Evolutionary conservation across 2,329 filamentous ascomycete species (phyloP), one percentile per base, ranked within the genome.

Genomic region (Botrytis fragariae): DNA sequence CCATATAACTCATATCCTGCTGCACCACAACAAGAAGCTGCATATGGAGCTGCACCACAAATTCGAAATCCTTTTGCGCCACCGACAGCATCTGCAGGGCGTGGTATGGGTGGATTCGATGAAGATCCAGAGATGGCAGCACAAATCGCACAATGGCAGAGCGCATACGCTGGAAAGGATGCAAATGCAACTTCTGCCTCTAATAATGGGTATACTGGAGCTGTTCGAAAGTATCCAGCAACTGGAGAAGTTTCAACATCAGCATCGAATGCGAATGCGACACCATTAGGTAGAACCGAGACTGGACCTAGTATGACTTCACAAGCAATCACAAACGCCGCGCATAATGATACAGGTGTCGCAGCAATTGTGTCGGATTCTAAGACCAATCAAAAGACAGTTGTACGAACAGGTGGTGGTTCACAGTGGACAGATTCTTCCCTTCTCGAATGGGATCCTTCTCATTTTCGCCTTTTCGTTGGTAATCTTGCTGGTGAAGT

Each of bases 401-500:
- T 99, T 0, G 86, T 94, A 67, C 92, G 96, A 57, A 88, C 92
- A 75, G 96, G 95, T 69, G 96, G 96, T 75, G 96, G 96, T 72
- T 93, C 97, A 84, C 92, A 90, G 74, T 99, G 96, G 96, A 92
- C 92, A 37, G 96, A 99, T 81, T 87, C 93, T 73, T 89, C 92
- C 0, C 88, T 99, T 5, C 88, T 98, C 3, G 96, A 98, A 82
- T 99, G 96, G 96, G 95, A 98, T 80, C 95, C 95, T 1, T 89
- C 92, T 42, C 96, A 99, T 81, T 93, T 97, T 80, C 93, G 96
- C 51, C 89, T 99, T 61, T 98, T 98, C 82, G 94, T 98, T 25
- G 96, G 96, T 76, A 99, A 99, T 82, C 88, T 99, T 69, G 96
- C 96, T 59, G 96, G 96, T 77, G 96, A 99, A 85, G 96, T 97